Percentiles rank a stretch among this genome's conserved stretches.
Conservation (phyloP, 2,329 filamentous ascomycete species). For the Alternaria panax region DNA sequence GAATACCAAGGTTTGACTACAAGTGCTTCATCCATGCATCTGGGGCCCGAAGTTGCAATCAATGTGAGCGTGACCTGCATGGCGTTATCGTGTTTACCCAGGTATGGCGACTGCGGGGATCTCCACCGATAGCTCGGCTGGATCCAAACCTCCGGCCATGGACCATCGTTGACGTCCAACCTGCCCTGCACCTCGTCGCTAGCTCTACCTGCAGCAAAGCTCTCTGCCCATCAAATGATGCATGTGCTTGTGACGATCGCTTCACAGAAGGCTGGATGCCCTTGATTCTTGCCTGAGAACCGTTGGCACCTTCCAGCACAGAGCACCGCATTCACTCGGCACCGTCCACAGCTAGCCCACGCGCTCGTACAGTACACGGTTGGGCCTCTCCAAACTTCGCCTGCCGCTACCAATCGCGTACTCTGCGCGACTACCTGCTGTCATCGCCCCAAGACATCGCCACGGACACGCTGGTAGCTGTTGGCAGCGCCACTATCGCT, state of each 20-base stretch:
- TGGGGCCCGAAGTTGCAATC: neutral
- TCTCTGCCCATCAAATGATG: constrained; percentile 33
- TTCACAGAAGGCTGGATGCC: constrained; percentile 30
- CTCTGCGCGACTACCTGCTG: constrained; percentile 1
- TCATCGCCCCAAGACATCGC: constrained; percentile 7
- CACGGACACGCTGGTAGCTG: constrained; percentile 54
- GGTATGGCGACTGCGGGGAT: constrained; percentile 15
- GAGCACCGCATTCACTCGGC: constrained; percentile 21
- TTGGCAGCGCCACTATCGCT: constrained; percentile 9
- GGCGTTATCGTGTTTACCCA: constrained; percentile 20
- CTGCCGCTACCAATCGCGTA: neutral
- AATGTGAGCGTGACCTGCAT: constrained; percentile 8
- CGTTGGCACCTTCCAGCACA: constrained; percentile 25
- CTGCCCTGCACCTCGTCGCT: constrained; percentile 11
- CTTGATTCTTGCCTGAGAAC: constrained; percentile 33
- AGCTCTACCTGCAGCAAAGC: constrained; percentile 11
- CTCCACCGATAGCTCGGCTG: constrained; percentile 21
- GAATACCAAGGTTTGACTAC: constrained; percentile 2
- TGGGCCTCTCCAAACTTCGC: constrained; percentile 9
- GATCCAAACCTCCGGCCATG: constrained; percentile 13
- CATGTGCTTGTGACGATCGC: constrained; percentile 34
- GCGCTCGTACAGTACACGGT: constrained; percentile 18
- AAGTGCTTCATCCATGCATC: neutral
- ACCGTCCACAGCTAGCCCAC: constrained; percentile 14
- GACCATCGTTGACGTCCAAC: constrained; percentile 8